A percentile compares a stretch with the other conserved stretches of the same genome.
Conservation (phyloP, 2,329 filamentous ascomycete genomes). For the Penicillium sp. region DNA sequence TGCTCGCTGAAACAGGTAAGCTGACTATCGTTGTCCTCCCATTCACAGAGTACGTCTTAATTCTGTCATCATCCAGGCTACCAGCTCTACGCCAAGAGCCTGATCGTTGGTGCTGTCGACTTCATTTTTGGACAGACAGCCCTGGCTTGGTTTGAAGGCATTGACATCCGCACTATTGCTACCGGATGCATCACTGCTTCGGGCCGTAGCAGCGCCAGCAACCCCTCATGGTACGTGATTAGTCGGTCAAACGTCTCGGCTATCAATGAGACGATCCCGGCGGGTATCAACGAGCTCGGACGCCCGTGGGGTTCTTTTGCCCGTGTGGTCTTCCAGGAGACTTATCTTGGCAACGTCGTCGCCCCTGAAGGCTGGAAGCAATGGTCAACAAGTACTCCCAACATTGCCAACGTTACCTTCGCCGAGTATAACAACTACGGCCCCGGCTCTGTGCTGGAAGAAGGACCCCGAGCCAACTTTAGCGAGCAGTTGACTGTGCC, state of each 20-base stretch:
- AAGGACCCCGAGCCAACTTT: slow-evolving; percentile 35
- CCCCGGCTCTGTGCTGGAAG: slow-evolving; percentile 30
- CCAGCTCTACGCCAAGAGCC: slow-evolving; percentile 32
- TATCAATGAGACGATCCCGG: background rate
- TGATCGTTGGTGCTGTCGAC: slow-evolving; percentile 31
- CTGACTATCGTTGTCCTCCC: background rate
- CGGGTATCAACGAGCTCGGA: slow-evolving; percentile 14
- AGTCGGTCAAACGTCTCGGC: slow-evolving; percentile 8
- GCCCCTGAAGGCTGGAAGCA: slow-evolving; percentile 30
- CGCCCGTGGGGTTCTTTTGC: slow-evolving; percentile 20
- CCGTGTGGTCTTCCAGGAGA: slow-evolving; percentile 20
- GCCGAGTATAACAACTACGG: slow-evolving; percentile 43
- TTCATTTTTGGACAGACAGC: slow-evolving; percentile 30
- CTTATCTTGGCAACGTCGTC: slow-evolving; percentile 18
- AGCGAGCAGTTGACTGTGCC: slow-evolving; percentile 24
- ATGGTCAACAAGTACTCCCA: slow-evolving; percentile 32
- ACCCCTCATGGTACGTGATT: slow-evolving; percentile 5
- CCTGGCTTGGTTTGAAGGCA: slow-evolving; percentile 42
- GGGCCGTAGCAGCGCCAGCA: background rate
- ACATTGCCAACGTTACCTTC: slow-evolving; percentile 31
- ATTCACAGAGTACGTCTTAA: background rate
- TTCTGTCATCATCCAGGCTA: slow-evolving; percentile 17
- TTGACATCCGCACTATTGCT: slow-evolving; percentile 32
- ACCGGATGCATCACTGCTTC: slow-evolving; percentile 15
- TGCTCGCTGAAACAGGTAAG: slow-evolving; percentile 28